Evolutionary conservation across 2,329 filamentous ascomycete species (phyloP), one percentile per base, ranked within the genome.

Genomic region (Emmonsia crescens): DNA sequence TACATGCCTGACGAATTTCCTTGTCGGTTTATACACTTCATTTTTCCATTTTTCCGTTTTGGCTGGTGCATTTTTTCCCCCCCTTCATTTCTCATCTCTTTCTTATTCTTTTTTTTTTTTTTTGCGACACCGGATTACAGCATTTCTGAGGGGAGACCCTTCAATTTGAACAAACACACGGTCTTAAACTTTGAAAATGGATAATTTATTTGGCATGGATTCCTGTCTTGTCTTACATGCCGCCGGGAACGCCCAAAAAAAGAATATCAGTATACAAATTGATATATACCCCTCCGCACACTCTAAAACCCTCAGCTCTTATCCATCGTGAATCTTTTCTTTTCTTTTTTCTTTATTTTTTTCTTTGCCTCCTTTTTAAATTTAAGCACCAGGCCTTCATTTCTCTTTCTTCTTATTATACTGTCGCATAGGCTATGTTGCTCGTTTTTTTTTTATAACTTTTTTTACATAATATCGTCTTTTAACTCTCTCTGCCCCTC

Each of bases 1-100:
- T 29, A 31, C 59, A 56, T 57, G 57, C 46, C 62, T 62, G 63
- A 64, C 63, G 61, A 64, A 64, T 64, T 61, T 64, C 61, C 63
- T 64, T 64, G 44, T 55, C 55, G 61, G 33, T 42, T 29, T 42
- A 29, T 57, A 29, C n/a, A 29, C 12, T 29, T n/a, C 38, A 46
- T 44, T 44, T 46, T 29, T n/a, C 44, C 27, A n/a, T 49, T 36
- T 56, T 46, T n/a, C 46, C n/a, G 27, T 55, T 21, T 56, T 40
- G 54, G 31, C 33, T 40, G 52, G 52, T 27, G 49, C 27, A 52
- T 52, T 14, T n/a, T 40, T 57, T n/a, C n/a, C n/a, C n/a, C n/a
- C n/a, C n/a, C n/a, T 56, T 21, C n/a, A 40, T 5, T 10, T 40
- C 29, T 38, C 29, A 14, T 24, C 12, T 24, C 54, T 38, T n/a